phyloP scores from a whole-genome alignment of 768 basidiomycete genomes.

The Tylopilus intermedius region DNA sequence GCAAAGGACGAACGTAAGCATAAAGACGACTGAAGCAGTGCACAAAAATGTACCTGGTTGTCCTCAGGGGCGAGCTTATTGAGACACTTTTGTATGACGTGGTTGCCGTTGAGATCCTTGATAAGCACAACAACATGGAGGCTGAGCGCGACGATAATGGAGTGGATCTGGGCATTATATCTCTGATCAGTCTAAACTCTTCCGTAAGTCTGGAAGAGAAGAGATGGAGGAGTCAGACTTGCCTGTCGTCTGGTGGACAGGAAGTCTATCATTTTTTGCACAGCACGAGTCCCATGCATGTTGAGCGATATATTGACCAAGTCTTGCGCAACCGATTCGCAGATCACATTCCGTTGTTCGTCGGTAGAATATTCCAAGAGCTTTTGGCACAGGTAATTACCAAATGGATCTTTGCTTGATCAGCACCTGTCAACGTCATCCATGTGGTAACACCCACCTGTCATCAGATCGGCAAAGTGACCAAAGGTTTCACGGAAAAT shows the following conservation, averaged over 20 bases:
- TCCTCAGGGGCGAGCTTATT: conserved; percentile 98
- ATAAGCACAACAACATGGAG: conserved; percentile 97
- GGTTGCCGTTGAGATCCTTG: conserved; percentile 96
- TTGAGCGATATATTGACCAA: conserved; percentile 97
- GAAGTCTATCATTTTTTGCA: conserved; percentile 99
- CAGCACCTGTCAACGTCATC: conserved; percentile 3
- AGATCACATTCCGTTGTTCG: conserved; percentile 93
- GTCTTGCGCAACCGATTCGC: conserved; percentile 96
- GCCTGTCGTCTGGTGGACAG: conserved; percentile 90
- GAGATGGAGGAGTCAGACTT: conserved; percentile 38
- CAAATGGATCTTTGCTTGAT: conserved; percentile 76
- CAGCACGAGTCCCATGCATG: conserved; percentile 99
- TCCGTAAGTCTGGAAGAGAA: conserved; percentile 51
- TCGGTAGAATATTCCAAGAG: conserved; percentile 95
- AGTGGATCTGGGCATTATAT: conserved; percentile 89
- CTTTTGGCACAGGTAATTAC: conserved; percentile 98
- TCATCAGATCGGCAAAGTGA: conserved; percentile 98
- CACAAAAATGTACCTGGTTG: conserved; percentile 66
- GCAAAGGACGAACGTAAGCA: neutral
- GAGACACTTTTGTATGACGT: conserved; percentile 98
- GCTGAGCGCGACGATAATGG: conserved; percentile 93
- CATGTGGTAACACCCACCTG: conserved; percentile 46
- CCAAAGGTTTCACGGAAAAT: conserved; percentile 98
- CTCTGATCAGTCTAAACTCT: conserved; percentile 67
- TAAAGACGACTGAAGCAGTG: neutral